A percentile compares a stretch with the other conserved stretches of the same genome.
Conservation (phyloP, 2,329 filamentous ascomycete genomes). For the Pseudogymnoascus sp. region DNA sequence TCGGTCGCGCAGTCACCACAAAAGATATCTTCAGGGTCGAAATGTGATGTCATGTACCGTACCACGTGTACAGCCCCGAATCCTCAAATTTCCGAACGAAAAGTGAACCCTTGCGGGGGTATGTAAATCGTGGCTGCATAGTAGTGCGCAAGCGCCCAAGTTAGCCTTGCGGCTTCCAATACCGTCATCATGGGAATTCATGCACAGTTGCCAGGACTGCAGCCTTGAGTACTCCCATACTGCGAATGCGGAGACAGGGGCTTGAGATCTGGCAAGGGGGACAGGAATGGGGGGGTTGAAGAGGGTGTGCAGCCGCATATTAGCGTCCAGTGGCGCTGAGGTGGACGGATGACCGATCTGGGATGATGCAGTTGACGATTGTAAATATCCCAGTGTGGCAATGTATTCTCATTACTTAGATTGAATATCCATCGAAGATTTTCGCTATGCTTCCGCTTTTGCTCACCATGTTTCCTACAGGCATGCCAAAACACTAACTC, state of each 20-base stretch:
- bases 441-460: constrained; percentile 4
- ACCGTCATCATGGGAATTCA: neutral
- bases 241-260: neutral
- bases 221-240: neutral
- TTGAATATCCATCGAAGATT: neutral
- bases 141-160: neutral
- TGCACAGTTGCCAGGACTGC: neutral
- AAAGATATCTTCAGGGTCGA: neutral
- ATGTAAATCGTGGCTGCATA: neutral
- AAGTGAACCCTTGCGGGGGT: neutral
- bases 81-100: constrained; percentile 1
- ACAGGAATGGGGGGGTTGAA: neutral
- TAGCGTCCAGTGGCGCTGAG: neutral
- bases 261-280: neutral
- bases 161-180: neutral
- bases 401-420: neutral
- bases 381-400: neutral
- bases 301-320: neutral
- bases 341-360: neutral
- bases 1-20: neutral
- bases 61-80: constrained; percentile 5
- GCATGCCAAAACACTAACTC: neutral
- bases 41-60: constrained; percentile 3
- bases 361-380: neutral
- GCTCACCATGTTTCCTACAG: neutral